Evolutionary conservation across 2,329 filamentous ascomycete species (phyloP), one percentile per base, ranked within the genome.

Genomic region (Neofusicoccum parvum): DNA sequence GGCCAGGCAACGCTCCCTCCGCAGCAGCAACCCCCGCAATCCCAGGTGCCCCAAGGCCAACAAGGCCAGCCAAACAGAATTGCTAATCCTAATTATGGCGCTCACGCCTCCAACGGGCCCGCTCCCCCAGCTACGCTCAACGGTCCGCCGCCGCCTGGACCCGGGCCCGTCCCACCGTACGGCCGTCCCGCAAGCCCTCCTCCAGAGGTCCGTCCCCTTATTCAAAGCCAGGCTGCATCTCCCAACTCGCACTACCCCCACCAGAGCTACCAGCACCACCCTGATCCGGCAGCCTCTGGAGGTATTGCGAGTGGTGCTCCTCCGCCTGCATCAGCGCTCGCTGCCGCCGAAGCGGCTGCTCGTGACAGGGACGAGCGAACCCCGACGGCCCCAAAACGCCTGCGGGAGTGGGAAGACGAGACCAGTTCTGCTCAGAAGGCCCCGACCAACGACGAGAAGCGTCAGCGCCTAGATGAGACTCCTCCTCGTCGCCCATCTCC

Each of bases 391-490:
- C 88, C 90, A 65, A 99, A 99, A 84, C 88, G 95, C 66, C 86
- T 89, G 76, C 89, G 94, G 56, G 95, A 98, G 73, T 97, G 95
- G 94, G 95, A 98, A 70, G 90, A 94, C 41, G 92, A 96, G 41
- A 81, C 87, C 23, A 80, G 74, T 4, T 67, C 88, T 3, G 83
- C 85, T 50, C 96, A 97, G 82, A 97, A 97, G 81, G 88, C 91
- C 67, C 75, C 76, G 12, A 90, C 92, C 10, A 96, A 89, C 45
- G 94, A 98, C 5, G 94, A 97, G 77, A 92, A 86, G 69, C 89
- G 94, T 49, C 92, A 92, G 66, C 91, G 92, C 64, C 84, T 97
- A 70, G 93, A 97, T 45, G 93, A 97, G 72, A 86, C 92, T 74
- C 88, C 89, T 67, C 89, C 91, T 73, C 91, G 93, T 67, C 89